phyloP scores from a whole-genome alignment of 129 eudicot genomes.

The Chrysanthemum makinoi region DNA sequence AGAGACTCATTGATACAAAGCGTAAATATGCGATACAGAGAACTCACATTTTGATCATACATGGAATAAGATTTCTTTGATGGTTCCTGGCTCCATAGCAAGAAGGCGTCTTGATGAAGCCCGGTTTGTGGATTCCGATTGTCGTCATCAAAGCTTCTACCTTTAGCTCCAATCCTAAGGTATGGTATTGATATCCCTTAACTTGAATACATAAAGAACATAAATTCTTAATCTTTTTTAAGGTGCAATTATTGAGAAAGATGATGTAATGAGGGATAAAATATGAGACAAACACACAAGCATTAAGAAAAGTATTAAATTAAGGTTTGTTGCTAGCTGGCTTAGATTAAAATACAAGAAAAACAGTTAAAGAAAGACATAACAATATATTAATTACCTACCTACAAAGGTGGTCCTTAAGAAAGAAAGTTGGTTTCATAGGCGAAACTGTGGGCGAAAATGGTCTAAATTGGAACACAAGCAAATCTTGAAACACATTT shows the following conservation, averaged over 20 bases:
- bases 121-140: slow-evolving; percentile 31
- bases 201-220: slow-evolving; percentile 18
- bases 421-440: background rate
- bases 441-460: background rate
- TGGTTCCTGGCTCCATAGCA: slow-evolving; percentile 22
- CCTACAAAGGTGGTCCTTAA: slow-evolving; percentile 3
- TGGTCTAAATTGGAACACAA: background rate
- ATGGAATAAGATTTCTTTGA: slow-evolving; percentile 19
- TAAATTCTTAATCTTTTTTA: slow-evolving; percentile 19
- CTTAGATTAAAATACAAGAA: slow-evolving; percentile 21
- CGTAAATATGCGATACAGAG: background rate
- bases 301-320: background rate
- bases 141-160: slow-evolving; percentile 28
- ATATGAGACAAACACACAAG: slow-evolving; percentile 25
- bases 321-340: slow-evolving; percentile 22
- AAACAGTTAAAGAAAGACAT: background rate
- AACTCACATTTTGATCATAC: slow-evolving; percentile 53
- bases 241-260: slow-evolving; percentile 12
- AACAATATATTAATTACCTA: slow-evolving; percentile 11
- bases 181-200: background rate
- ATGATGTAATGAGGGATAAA: slow-evolving; percentile 10
- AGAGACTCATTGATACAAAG: background rate
- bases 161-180: slow-evolving; percentile 15
- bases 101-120: slow-evolving; percentile 25
- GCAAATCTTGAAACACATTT: background rate